A percentile compares a stretch with the other conserved stretches of the same genome.
phyloP scores from a whole-genome alignment of 2,329 filamentous ascomycete genomes.

The Diaporthe vexans region DNA sequence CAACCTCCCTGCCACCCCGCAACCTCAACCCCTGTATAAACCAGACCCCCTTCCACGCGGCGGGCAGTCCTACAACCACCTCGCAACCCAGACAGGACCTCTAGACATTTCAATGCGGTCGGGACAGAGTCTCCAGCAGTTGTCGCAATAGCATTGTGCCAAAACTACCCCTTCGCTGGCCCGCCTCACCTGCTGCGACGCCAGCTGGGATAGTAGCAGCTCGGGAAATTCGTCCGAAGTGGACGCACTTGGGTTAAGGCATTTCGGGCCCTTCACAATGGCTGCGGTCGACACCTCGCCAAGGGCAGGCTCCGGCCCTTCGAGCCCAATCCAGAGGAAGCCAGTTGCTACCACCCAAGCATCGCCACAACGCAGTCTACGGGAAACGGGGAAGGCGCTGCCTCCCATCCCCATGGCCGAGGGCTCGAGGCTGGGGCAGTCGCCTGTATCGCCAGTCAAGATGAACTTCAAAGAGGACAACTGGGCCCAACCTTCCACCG shows the following conservation, averaged over 20 bases:
- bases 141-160: constrained; percentile 42
- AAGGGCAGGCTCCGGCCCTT: constrained; percentile 45
- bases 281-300: constrained; percentile 50
- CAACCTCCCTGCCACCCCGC: constrained; percentile 3
- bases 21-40: constrained; percentile 19
- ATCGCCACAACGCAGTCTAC: constrained; percentile 53
- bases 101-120: constrained; percentile 38
- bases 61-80: constrained; percentile 1
- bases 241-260: constrained; percentile 34
- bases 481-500: constrained; percentile 67
- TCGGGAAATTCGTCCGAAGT: constrained; percentile 27
- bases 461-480: constrained; percentile 68
- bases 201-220: constrained; percentile 34
- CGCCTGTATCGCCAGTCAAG: constrained; percentile 69
- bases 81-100: not conserved
- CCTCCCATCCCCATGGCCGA: constrained; percentile 49
- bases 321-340: constrained; percentile 51
- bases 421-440: constrained; percentile 63
- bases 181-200: constrained; percentile 42
- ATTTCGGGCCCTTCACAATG: constrained; percentile 47
- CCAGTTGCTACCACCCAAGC: constrained; percentile 53
- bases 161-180: constrained; percentile 35
- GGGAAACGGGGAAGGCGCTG: constrained; percentile 50
- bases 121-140: constrained; percentile 30
- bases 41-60: not conserved